A percentile compares a stretch with the other conserved stretches of the same genome.
phyloP scores from a whole-genome alignment of 345 rosid genomes.

The Brassica rapa region DNA sequence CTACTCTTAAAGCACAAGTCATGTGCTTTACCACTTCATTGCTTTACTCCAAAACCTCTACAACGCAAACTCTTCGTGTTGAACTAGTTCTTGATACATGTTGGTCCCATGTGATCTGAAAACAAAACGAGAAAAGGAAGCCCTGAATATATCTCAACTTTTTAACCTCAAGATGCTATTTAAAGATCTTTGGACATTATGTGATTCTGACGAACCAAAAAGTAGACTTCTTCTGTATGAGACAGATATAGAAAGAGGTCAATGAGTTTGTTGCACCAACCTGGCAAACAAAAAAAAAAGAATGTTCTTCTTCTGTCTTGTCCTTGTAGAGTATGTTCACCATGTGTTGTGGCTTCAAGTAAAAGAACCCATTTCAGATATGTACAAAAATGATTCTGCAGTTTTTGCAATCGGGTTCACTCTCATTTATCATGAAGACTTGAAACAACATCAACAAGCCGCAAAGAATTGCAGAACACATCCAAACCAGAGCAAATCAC shows the following conservation, averaged over 20 bases:
- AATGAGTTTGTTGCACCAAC: slow-evolving; percentile 48
- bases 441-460: slow-evolving; percentile 53
- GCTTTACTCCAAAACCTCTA: slow-evolving; percentile 87
- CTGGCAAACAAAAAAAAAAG: slow-evolving; percentile 17
- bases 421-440: slow-evolving; percentile 44
- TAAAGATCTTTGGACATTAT: slow-evolving; percentile 12
- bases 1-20: slow-evolving; percentile 91
- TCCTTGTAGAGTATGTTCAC: slow-evolving; percentile 38
- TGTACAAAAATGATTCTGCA: background rate
- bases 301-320: slow-evolving; percentile 16
- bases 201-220: slow-evolving; percentile 3
- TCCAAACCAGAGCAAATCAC: slow-evolving; percentile 53
- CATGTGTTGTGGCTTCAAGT: slow-evolving; percentile 47
- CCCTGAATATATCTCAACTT: background rate
- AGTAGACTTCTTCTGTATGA: slow-evolving; percentile 10
- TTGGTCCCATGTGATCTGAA: slow-evolving; percentile 35
- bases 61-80: slow-evolving; percentile 41
- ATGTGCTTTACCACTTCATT: slow-evolving; percentile 55
- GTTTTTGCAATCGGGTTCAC: background rate
- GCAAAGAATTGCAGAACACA: slow-evolving; percentile 47
- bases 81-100: slow-evolving; percentile 48
- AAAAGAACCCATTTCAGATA: slow-evolving; percentile 37
- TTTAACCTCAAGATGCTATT: slow-evolving; percentile 14
- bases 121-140: slow-evolving; percentile 18
- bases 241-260: slow-evolving; percentile 26